Conservation (phyloP, 495 filamentous ascomycete species). For the Tuber magnatum region DNA sequence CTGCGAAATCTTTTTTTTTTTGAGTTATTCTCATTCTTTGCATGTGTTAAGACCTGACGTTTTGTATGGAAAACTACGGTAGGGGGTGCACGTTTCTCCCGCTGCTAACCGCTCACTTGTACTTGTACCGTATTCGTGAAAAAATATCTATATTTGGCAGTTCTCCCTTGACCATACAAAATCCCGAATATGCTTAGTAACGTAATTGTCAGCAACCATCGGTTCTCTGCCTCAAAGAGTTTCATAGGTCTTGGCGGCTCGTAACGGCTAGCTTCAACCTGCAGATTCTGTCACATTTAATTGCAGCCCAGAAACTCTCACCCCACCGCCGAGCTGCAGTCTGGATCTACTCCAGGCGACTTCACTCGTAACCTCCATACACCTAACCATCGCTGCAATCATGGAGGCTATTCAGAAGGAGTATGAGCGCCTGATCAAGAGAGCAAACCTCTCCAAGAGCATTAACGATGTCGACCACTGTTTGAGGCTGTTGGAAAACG, state of each 20-base stretch:
- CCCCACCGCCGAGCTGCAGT: not conserved
- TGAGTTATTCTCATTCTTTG: no score
- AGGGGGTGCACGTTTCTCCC: no score
- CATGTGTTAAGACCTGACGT: no score
- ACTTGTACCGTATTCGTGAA: no score
- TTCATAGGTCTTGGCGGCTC: not conserved
- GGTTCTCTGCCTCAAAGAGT: not conserved
- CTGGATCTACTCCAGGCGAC: not conserved
- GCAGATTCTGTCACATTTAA: not conserved
- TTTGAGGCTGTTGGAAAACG: slow-evolving; percentile 65
- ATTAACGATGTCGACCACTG: slow-evolving; percentile 71
- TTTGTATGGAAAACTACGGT: no score
- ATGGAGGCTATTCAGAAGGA: slow-evolving; percentile 73
- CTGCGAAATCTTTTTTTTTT: no score
- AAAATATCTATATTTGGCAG: not conserved
- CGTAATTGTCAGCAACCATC: not conserved
- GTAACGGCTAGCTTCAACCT: not conserved
- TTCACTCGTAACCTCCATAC: not conserved
- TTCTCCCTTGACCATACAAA: not conserved
- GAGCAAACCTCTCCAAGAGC: slow-evolving; percentile 61
- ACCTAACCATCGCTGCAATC: not conserved
- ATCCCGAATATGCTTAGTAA: not conserved
- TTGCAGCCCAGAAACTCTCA: not conserved
- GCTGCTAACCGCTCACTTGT: no score
- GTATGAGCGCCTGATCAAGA: slow-evolving; percentile 60